These are phyloP conservation scores for Globisporangium irregulare DNA, from an alignment of 352 stramenopile species.

Conservation along the genomic window DNA sequence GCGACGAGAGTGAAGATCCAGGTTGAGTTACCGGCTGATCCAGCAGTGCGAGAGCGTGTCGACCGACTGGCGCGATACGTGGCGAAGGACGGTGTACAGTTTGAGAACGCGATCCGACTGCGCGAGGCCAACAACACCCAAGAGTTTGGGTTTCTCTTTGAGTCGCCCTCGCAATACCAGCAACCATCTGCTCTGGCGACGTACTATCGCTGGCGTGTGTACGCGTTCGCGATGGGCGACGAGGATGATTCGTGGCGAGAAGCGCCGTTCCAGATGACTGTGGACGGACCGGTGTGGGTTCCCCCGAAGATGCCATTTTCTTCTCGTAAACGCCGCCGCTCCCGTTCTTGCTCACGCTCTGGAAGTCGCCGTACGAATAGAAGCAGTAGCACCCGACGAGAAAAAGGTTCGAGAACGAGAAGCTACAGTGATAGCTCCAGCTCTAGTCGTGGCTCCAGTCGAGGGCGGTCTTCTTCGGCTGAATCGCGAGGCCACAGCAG, in stretches of 20 bases:
- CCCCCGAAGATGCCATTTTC: constrained; percentile 35
- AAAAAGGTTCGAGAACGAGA: constrained; percentile 14
- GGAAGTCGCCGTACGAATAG: constrained; percentile 12
- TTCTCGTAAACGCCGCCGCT: constrained; percentile 15
- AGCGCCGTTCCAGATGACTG: constrained; percentile 61
- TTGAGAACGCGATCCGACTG: constrained; percentile 57
- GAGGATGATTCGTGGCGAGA: constrained; percentile 40
- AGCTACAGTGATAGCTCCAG: constrained; percentile 17
- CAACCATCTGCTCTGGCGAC: constrained; percentile 20
- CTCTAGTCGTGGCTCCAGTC: constrained; percentile 34
- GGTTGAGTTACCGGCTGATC: constrained; percentile 38
- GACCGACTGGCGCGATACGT: constrained; percentile 63
- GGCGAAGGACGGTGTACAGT: constrained; percentile 56
- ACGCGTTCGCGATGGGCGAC: constrained; percentile 70
- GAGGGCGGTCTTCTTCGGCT: constrained; percentile 15
- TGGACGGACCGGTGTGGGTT: constrained; percentile 54
- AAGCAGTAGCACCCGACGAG: constrained; percentile 10
- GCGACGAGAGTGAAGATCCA: constrained; percentile 25
- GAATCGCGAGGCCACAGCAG: constrained; percentile 22
- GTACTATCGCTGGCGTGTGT: constrained; percentile 80
- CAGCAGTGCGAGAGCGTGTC: constrained; percentile 25
- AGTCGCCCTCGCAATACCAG: constrained; percentile 20
- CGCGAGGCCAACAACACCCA: constrained; percentile 31
- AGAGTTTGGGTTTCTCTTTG: constrained; percentile 56
- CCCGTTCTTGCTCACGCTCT: constrained; percentile 21